Base-by-base conservation (phyloP, 1,284 basidiomycete genomes). In the Trametes hirsuta region DNA sequence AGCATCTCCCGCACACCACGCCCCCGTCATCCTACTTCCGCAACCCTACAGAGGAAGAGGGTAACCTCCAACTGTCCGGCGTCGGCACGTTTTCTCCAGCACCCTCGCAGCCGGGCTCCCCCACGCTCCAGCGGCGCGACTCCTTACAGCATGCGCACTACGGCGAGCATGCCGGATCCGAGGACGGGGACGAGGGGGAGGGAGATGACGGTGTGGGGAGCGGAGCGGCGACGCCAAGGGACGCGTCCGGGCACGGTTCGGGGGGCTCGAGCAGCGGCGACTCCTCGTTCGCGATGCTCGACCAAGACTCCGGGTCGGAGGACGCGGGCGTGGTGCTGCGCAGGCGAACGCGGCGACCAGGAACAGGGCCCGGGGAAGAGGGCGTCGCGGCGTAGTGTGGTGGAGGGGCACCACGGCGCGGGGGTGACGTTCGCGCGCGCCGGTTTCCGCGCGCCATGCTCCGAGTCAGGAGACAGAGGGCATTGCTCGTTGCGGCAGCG, bases 11-110 rank as follows among this genome's bases (percentile, higher is more conserved):
- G 49, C 59, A 63, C 49, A 51, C 64, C 65, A 68, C 64, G 42
- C 62, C 67, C 14, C 67, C 67, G 40, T 60, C 67, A 36, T 62
- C 66, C 18, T 70, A 69, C 58, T 87, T 81, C 69, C 84, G 83
- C 66, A 80, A 81, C 45, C 79, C 79, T 14, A 65, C 68, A 8
- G 74, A 72, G 58, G 81, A 81, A 53, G 84, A 80, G 50, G 76
- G 79, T n/a, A 76, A 74, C 66, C 71, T 85, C 51, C 79, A 81
- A 68, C 76, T 92, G 44, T 82, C 87, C 1, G 89, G 90, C 12
- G 88, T 86, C 30, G 87, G 83, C 34, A 79, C 87, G 41, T 88
- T 91, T 68, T 90, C 88, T 4, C 90, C 89, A 44, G 83, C 84
- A 42, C 79, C 79, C 15, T 89, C 88, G 35, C 77, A 79, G 65